These are phyloP conservation scores for Fusarium ambrosium DNA, from an alignment of 2,329 filamentous ascomycete species.

Conservation along the genomic window DNA sequence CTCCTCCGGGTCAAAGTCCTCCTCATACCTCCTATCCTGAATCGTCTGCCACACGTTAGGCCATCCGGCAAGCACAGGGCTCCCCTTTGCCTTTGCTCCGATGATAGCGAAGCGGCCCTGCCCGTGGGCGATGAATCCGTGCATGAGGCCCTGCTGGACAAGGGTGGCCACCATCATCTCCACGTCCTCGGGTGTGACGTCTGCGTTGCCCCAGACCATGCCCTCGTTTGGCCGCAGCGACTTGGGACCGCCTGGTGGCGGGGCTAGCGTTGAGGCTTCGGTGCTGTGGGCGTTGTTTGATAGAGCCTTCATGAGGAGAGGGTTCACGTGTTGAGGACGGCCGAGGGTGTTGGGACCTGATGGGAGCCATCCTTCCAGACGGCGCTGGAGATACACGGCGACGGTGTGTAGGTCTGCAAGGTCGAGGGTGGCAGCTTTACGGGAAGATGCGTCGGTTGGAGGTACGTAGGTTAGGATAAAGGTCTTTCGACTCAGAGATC, in stretches of 20 bases:
- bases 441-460: slow-evolving; percentile 66
- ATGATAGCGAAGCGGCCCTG: slow-evolving; percentile 85
- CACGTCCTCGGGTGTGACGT: slow-evolving; percentile 73
- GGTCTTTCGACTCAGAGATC: slow-evolving; percentile 81
- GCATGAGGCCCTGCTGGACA: slow-evolving; percentile 83
- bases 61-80: slow-evolving; percentile 79
- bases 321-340: slow-evolving; percentile 60
- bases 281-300: slow-evolving; percentile 59
- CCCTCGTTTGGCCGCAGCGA: slow-evolving; percentile 70
- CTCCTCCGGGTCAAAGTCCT: slow-evolving; percentile 70
- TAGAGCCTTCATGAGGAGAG: slow-evolving; percentile 66
- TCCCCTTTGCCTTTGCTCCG: slow-evolving; percentile 77
- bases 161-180: slow-evolving; percentile 83
- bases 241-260: slow-evolving; percentile 62
- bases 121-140: slow-evolving; percentile 85
- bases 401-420: slow-evolving; percentile 76
- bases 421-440: slow-evolving; percentile 80
- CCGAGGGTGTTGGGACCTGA: slow-evolving; percentile 50
- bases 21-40: slow-evolving; percentile 68
- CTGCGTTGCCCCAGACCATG: slow-evolving; percentile 73
- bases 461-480: slow-evolving; percentile 85
- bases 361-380: slow-evolving; percentile 70
- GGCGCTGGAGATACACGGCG: slow-evolving; percentile 74
- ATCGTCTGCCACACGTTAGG: slow-evolving; percentile 80
- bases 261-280: slow-evolving; percentile 59